Evolutionary conservation across 257 asterid species (phyloP).

Genomic region (Ophiorrhiza pumila): DNA sequence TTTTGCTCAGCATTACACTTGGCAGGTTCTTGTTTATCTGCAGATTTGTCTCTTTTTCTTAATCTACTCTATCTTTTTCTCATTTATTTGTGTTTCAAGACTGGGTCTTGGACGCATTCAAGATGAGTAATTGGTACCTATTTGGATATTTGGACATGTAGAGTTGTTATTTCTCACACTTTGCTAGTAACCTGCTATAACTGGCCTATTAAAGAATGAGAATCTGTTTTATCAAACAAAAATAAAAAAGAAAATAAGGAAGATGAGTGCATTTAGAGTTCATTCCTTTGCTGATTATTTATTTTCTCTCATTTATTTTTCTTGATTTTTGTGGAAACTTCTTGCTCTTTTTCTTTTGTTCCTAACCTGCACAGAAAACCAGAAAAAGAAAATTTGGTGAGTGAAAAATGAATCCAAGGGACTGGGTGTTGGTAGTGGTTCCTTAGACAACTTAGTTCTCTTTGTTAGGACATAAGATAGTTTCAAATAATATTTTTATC

Average conservation of each 20-base stretch:
- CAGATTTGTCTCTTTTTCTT: neutral
- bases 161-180: neutral
- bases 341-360: neutral
- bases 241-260: neutral
- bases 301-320: neutral
- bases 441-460: neutral
- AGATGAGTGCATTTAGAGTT: neutral
- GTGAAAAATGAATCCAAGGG: neutral
- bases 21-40: neutral
- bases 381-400: neutral
- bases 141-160: neutral
- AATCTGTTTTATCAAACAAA: neutral
- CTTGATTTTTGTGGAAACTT: neutral
- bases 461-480: too few relatives aligned
- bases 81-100: neutral
- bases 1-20: neutral
- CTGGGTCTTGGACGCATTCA: neutral
- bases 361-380: neutral
- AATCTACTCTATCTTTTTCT: neutral
- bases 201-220: neutral
- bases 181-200: neutral
- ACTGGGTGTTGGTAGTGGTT: neutral
- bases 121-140: neutral
- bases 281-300: neutral
- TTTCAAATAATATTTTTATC: too few relatives aligned